Percentiles rank a stretch among this genome's conserved stretches.
These are phyloP conservation scores for Pelargonium fulgidum DNA, from an alignment of 441 rosid species.

Conservation along the genomic window DNA sequence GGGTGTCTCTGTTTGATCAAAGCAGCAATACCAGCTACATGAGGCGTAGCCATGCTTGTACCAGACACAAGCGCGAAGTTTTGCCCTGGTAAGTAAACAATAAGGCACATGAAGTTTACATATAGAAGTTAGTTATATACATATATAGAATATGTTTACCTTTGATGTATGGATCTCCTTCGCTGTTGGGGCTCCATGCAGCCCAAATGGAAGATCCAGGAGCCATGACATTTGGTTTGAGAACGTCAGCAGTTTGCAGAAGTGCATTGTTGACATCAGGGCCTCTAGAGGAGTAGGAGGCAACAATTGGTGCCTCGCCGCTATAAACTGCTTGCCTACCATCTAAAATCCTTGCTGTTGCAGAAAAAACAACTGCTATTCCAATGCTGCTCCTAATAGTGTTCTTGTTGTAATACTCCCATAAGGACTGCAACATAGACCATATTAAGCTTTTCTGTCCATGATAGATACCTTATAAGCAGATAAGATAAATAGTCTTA, in stretches of 20 bases:
- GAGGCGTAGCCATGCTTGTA: slow-evolving; percentile 33
- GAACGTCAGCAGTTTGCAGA: slow-evolving; percentile 29
- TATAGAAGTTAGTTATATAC: no score
- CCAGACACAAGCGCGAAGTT: slow-evolving; percentile 29
- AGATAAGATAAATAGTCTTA: slow-evolving; percentile 13
- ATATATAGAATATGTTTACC: slow-evolving; percentile 19
- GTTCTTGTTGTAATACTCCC: slow-evolving; percentile 40
- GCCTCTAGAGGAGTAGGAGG: slow-evolving; percentile 32
- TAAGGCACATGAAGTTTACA: no score
- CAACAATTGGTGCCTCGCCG: slow-evolving; percentile 25
- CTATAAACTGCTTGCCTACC: slow-evolving; percentile 27
- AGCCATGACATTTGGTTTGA: slow-evolving; percentile 32
- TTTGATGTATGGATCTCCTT: slow-evolving; percentile 35
- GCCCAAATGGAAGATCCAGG: slow-evolving; percentile 35
- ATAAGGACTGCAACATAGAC: slow-evolving; percentile 33
- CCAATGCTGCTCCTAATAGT: slow-evolving; percentile 34
- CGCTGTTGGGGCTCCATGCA: slow-evolving; percentile 30
- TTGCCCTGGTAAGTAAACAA: slow-evolving; percentile 22
- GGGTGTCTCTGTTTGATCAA: slow-evolving; percentile 32
- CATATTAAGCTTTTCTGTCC: not conserved
- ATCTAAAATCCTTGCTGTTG: slow-evolving; percentile 30
- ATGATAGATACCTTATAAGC: not conserved
- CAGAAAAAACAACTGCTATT: slow-evolving; percentile 20
- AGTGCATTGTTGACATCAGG: slow-evolving; percentile 30
- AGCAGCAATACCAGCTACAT: slow-evolving; percentile 31